phyloP scores from a whole-genome alignment of 2,329 filamentous ascomycete genomes.

The Aspergillus eucalypticola region DNA sequence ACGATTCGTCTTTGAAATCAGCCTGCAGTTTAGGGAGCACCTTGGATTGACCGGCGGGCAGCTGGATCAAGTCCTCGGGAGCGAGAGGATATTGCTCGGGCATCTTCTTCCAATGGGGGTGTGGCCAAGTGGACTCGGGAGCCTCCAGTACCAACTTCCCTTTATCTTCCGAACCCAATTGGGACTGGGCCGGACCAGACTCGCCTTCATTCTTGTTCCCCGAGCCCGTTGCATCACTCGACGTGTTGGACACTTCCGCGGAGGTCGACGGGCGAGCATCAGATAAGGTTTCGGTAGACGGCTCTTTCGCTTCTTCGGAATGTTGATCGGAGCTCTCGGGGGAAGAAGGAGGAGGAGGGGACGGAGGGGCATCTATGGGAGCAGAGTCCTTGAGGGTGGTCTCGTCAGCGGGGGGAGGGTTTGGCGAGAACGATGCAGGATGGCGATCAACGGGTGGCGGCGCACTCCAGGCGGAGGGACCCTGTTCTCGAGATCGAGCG shows the following conservation, averaged over 20 bases:
- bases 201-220: constrained; percentile 11
- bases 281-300: background rate
- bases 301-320: background rate
- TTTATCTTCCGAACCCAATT: constrained; percentile 30
- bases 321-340: background rate
- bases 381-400: constrained; percentile 1
- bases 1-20: constrained; percentile 65
- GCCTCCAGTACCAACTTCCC: constrained; percentile 35
- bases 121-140: constrained; percentile 26
- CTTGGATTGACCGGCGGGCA: constrained; percentile 72
- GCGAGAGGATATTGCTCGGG: constrained; percentile 77
- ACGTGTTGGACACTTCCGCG: constrained; percentile 1
- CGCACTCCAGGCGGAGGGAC: constrained; percentile 12
- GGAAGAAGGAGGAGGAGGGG: constrained; percentile 13
- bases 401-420: constrained; percentile 11
- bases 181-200: background rate
- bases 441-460: constrained; percentile 20
- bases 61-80: constrained; percentile 66
- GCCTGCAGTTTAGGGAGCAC: constrained; percentile 76
- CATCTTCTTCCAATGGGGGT: constrained; percentile 71
- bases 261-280: constrained; percentile 4
- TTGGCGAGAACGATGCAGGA: constrained; percentile 13
- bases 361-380: constrained; percentile 12
- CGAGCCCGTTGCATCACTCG: constrained; percentile 5
- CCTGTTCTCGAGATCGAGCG: constrained; percentile 44